phyloP scores from a whole-genome alignment of 768 basidiomycete species.

The Chalciporus sphaerocephalus region DNA sequence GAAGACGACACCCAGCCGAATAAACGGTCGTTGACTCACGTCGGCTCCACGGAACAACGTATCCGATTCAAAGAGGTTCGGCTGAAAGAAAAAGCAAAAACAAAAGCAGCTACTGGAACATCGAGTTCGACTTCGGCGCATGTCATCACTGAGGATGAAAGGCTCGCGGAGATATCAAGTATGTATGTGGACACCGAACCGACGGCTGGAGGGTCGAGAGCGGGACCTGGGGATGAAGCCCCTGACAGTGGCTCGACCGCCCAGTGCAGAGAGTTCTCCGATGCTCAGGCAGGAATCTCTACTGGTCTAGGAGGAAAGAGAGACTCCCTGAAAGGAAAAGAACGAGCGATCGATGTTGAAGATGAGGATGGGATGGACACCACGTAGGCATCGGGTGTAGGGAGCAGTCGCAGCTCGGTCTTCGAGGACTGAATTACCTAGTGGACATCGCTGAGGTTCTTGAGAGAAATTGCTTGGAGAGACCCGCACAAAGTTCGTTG shows the following conservation, averaged over 20 bases:
- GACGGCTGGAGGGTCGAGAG: too few species aligned
- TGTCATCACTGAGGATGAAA: background rate
- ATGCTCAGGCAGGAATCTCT: background rate
- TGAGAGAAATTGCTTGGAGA: too few species aligned
- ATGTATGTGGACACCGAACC: constrained; percentile 19
- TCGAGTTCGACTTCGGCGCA: constrained; percentile 6
- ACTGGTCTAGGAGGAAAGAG: constrained; percentile 12
- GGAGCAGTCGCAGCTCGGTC: too few species aligned
- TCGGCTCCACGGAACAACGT: constrained; percentile 62
- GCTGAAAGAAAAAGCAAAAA: constrained; percentile 41
- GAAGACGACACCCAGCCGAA: constrained; percentile 44
- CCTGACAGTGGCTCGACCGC: background rate
- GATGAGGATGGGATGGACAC: constrained; percentile 21
- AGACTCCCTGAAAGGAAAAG: constrained; percentile 23
- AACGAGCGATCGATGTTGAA: constrained; percentile 19
- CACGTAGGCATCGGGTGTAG: background rate
- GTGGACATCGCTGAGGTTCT: too few species aligned
- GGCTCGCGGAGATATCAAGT: constrained; percentile 17
- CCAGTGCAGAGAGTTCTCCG: constrained; percentile 1
- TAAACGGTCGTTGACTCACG: constrained; percentile 49
- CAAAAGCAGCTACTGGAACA: constrained; percentile 26
- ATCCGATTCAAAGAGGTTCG: constrained; percentile 72
- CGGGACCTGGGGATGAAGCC: background rate
- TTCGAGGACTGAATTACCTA: too few species aligned
- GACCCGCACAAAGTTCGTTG: too few species aligned